Evolutionary conservation across 805 yeast species (phyloP).

Genomic region (Kuraishia hungarica): DNA sequence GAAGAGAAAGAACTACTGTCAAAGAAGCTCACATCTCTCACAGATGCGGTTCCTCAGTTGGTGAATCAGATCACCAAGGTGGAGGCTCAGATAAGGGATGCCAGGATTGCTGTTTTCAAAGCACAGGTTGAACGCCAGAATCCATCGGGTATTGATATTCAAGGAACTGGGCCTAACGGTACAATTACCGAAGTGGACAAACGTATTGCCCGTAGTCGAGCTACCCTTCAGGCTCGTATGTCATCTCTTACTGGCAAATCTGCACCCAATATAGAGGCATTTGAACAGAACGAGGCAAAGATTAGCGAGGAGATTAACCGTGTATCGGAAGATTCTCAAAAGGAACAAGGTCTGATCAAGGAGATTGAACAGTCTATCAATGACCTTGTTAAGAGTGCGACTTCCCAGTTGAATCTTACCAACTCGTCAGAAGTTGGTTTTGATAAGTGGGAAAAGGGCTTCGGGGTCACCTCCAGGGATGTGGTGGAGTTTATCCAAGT

Average conservation of each 20-base stretch:
- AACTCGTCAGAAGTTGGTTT: constrained; percentile 36
- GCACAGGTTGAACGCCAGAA: constrained; percentile 45
- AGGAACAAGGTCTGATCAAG: constrained; percentile 49
- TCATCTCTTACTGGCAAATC: constrained; percentile 84
- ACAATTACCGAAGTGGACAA: constrained; percentile 77
- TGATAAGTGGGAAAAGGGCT: constrained; percentile 74
- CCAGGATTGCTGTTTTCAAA: constrained; percentile 59
- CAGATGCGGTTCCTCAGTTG: constrained; percentile 66
- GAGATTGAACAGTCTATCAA: constrained; percentile 70
- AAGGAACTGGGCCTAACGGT: constrained; percentile 85
- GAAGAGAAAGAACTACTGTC: constrained; percentile 43
- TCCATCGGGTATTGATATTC: constrained; percentile 57
- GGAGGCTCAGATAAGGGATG: constrained; percentile 59
- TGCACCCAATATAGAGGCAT: constrained; percentile 32
- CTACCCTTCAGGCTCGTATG: constrained; percentile 76
- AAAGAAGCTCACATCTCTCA: constrained; percentile 48
- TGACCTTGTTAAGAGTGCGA: constrained; percentile 39
- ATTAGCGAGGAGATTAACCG: constrained; percentile 43
- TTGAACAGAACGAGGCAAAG: constrained; percentile 45
- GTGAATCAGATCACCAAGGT: constrained; percentile 53
- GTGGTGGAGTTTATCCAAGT: constrained; percentile 56
- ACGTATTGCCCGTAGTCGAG: constrained; percentile 72
- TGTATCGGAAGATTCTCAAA: constrained; percentile 44
- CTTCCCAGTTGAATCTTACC: constrained; percentile 19
- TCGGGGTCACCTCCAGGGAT: constrained; percentile 58